These are phyloP conservation scores for Saccharomyces hybrid DNA, from an alignment of 1,139 yeast species.

Conservation along the genomic window DNA sequence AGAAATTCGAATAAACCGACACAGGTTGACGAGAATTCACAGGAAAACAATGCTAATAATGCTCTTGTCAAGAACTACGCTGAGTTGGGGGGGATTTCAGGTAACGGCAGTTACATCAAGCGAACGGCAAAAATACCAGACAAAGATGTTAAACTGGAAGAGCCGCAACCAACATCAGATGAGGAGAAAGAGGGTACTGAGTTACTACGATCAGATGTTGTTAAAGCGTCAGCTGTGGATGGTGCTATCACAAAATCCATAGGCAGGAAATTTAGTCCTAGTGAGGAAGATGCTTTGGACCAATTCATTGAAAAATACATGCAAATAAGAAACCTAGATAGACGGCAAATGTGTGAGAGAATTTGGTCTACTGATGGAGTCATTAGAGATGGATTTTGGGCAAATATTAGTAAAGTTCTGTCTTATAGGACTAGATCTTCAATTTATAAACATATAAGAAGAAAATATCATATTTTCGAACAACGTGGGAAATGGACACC, in stretches of 20 bases:
- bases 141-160: background rate
- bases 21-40: background rate
- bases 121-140: background rate
- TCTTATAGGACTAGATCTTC: no score
- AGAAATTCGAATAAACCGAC: background rate
- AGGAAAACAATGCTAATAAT: background rate
- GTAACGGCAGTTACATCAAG: background rate
- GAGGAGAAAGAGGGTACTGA: slow-evolving; percentile 18
- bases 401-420: no score
- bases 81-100: background rate
- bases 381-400: slow-evolving; percentile 31
- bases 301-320: slow-evolving; percentile 65
- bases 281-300: slow-evolving; percentile 66
- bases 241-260: slow-evolving; percentile 29
- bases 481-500: no score
- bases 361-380: slow-evolving; percentile 83
- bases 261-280: slow-evolving; percentile 34
- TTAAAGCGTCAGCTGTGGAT: slow-evolving; percentile 27
- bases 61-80: background rate
- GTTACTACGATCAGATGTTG: slow-evolving; percentile 27
- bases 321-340: slow-evolving; percentile 49
- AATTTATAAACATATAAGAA: no score
- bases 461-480: no score
- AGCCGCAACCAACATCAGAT: slow-evolving; percentile 6
- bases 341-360: slow-evolving; percentile 67